These are phyloP conservation scores for Borealophlyctis nickersoniae DNA, from an alignment of 192 early-diverging fungal genomes.

Conservation along the genomic window DNA sequence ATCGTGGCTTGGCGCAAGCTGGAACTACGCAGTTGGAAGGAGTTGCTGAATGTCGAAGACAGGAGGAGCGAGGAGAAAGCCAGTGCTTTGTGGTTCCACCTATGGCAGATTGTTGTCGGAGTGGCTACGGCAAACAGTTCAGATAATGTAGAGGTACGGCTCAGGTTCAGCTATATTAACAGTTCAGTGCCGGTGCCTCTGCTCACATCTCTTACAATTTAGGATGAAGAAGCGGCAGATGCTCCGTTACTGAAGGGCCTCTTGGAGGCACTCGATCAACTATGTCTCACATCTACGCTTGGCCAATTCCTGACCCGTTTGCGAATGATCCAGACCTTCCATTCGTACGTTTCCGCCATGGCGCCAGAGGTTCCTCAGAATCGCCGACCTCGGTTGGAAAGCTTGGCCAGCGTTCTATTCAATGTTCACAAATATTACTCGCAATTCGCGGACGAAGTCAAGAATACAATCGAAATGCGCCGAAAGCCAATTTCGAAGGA, in stretches of 20 bases:
- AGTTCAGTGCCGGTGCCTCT: too few species aligned
- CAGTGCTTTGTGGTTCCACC: slow-evolving; percentile 85
- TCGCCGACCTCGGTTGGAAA: slow-evolving; percentile 2
- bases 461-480: slow-evolving; percentile 50
- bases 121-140: too few species aligned
- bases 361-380: slow-evolving; percentile 10
- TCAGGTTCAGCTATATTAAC: too few species aligned
- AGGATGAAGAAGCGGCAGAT: background rate
- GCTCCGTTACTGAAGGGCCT: slow-evolving; percentile 14
- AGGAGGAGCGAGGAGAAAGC: slow-evolving; percentile 60
- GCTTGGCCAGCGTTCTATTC: slow-evolving; percentile 47
- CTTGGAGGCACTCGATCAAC: slow-evolving; percentile 74
- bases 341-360: slow-evolving; percentile 45
- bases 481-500: slow-evolving; percentile 82
- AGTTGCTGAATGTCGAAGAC: slow-evolving; percentile 81
- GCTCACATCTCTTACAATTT: too few species aligned
- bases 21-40: slow-evolving; percentile 87
- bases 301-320: slow-evolving; percentile 79
- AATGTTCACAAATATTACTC: slow-evolving; percentile 81
- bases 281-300: slow-evolving; percentile 69
- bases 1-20: slow-evolving; percentile 90
- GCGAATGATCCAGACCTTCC: slow-evolving; percentile 64
- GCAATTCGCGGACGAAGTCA: slow-evolving; percentile 65
- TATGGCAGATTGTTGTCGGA: slow-evolving; percentile 50
- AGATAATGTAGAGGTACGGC: too few species aligned